Evolutionary conservation across 176 grass and related monocot genomes (phyloP).

Genomic region (Tillandsia leiboldiana): DNA sequence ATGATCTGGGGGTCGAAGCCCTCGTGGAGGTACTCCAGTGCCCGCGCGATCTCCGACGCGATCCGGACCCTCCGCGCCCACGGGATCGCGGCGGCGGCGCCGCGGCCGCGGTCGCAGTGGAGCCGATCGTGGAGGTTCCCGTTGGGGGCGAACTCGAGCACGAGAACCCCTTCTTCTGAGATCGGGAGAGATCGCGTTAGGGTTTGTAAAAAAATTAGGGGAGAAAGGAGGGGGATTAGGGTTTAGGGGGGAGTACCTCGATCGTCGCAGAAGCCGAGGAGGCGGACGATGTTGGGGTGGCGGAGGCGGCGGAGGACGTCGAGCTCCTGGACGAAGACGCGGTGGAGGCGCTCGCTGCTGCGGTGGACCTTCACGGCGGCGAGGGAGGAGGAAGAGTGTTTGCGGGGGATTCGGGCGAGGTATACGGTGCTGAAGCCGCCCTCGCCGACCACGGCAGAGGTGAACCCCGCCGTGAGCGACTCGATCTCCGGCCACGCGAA

Average conservation of each 20-base stretch:
- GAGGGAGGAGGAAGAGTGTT: slow-evolving; percentile 23
- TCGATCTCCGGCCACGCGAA: slow-evolving; percentile 66
- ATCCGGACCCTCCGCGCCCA: slow-evolving; percentile 59
- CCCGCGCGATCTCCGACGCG: slow-evolving; percentile 58
- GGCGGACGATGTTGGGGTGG: slow-evolving; percentile 72
- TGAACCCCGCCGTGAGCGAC: slow-evolving; percentile 51
- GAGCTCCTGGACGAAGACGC: slow-evolving; percentile 86
- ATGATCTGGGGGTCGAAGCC: slow-evolving; percentile 77
- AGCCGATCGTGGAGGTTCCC: slow-evolving; percentile 86
- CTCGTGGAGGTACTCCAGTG: slow-evolving; percentile 86
- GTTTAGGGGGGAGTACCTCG: slow-evolving; percentile 32
- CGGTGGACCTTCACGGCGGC: slow-evolving; percentile 83
- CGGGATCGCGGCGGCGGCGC: slow-evolving; percentile 27
- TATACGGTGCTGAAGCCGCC: slow-evolving; percentile 95
- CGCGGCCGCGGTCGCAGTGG: slow-evolving; percentile 32
- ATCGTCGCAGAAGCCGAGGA: slow-evolving; percentile 85
- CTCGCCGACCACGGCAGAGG: slow-evolving; percentile 65
- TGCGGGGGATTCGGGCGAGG: slow-evolving; percentile 51
- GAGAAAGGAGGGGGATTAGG: neutral
- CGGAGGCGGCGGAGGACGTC: slow-evolving; percentile 59
- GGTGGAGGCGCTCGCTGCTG: slow-evolving; percentile 89
- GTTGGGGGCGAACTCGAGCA: slow-evolving; percentile 81
- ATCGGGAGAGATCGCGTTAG: too few species aligned
- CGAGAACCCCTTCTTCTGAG: slow-evolving; percentile 74
- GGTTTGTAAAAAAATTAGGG: too few species aligned